Percentiles rank a stretch among this genome's conserved stretches.
phyloP scores from a whole-genome alignment of 768 basidiomycete species.

The Phaeotremella skinneri region DNA sequence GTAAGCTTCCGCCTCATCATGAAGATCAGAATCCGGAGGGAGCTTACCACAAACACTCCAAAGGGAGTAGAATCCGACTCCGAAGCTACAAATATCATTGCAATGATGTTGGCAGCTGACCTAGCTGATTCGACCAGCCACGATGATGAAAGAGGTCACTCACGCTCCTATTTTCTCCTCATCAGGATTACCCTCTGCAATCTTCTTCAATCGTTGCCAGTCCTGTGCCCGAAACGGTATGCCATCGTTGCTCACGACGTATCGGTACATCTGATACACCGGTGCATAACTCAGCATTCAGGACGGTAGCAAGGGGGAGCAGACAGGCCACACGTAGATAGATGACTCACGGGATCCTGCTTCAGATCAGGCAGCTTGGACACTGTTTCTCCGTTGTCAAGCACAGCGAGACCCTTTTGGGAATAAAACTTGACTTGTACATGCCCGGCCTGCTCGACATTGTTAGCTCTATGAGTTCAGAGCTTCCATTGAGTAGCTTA shows the following conservation, averaged over 20 bases:
- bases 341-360: constrained; percentile 57
- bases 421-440: constrained; percentile 48
- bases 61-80: constrained; percentile 47
- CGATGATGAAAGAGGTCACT: constrained; percentile 42
- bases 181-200: constrained; percentile 93
- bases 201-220: constrained; percentile 86
- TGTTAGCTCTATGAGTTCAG: constrained; percentile 5
- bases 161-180: constrained; percentile 89
- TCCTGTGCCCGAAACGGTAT: constrained; percentile 77
- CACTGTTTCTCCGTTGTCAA: constrained; percentile 30
- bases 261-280: constrained; percentile 69
- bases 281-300: no score
- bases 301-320: no score
- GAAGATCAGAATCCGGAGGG: neutral
- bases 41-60: constrained; percentile 42
- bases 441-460: constrained; percentile 34
- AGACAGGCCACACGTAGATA: neutral
- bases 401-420: constrained; percentile 25
- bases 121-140: neutral
- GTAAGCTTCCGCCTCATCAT: constrained; percentile 1
- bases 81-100: no score
- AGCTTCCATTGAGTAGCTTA: neutral
- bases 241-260: constrained; percentile 87
- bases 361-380: constrained; percentile 63
- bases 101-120: constrained; percentile 73